These are phyloP conservation scores for Creolimax fragrantissima DNA, from an alignment of 78 protist genomes.

Conservation along the genomic window DNA sequence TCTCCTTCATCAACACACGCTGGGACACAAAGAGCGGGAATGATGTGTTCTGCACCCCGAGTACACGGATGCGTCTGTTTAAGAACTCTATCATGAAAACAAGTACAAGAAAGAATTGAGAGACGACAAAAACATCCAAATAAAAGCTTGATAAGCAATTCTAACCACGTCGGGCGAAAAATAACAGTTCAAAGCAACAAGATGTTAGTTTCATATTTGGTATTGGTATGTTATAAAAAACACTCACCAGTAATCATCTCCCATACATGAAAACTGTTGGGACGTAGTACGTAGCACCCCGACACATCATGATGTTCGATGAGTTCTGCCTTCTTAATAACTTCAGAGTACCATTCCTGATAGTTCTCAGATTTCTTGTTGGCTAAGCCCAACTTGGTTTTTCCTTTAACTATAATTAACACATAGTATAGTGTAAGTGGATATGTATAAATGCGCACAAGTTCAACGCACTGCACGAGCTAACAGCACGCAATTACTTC, in stretches of 20 bases:
- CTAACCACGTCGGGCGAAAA: too few relatives aligned
- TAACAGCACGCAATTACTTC: too few relatives aligned
- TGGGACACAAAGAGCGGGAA: constrained; percentile 92
- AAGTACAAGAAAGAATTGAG: too few relatives aligned
- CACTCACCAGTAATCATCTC: constrained; percentile 46
- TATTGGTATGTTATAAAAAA: background rate
- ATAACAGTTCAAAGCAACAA: too few relatives aligned
- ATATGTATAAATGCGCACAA: too few relatives aligned
- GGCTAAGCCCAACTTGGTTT: background rate
- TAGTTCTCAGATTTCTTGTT: constrained; percentile 49
- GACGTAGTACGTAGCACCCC: constrained; percentile 87
- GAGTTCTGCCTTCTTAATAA: constrained; percentile 75
- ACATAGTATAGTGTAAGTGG: background rate
- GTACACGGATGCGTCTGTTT: constrained; percentile 43
- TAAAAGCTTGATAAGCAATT: too few relatives aligned
- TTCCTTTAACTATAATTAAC: background rate
- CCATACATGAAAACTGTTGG: constrained; percentile 83
- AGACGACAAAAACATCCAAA: too few relatives aligned
- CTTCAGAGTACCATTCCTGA: constrained; percentile 75
- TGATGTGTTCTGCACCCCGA: constrained; percentile 85
- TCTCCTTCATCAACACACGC: constrained; percentile 55
- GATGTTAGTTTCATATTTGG: too few relatives aligned
- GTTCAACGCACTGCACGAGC: too few relatives aligned
- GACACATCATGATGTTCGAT: constrained; percentile 77
- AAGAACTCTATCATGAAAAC: constrained; percentile 33